Conservation (phyloP, 2,329 filamentous ascomycete species). For the Aspergillus nomiae region DNA sequence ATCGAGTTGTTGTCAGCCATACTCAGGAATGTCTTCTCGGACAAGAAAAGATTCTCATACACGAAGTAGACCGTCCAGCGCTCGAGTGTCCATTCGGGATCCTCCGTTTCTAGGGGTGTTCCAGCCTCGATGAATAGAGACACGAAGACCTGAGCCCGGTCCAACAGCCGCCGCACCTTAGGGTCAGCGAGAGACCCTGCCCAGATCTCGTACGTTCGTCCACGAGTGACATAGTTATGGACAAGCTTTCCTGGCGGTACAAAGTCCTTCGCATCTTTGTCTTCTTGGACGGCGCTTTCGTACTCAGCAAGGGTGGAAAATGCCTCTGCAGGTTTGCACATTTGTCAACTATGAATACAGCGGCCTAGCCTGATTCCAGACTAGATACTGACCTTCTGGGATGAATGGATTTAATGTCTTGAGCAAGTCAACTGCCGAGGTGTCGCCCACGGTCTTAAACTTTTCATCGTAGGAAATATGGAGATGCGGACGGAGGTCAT, state of each 20-base stretch:
- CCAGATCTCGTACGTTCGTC: conserved; percentile 80
- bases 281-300: conserved; percentile 57
- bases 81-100: conserved; percentile 71
- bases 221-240: conserved; percentile 62
- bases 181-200: conserved; percentile 71
- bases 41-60: conserved; percentile 45
- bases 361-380: not conserved
- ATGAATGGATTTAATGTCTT: conserved; percentile 66
- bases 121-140: conserved; percentile 92
- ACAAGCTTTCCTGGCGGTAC: conserved; percentile 76
- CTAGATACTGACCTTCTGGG: conserved; percentile 56
- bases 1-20: conserved; percentile 13
- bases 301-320: conserved; percentile 66
- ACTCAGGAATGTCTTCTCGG: not conserved
- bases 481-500: conserved; percentile 78
- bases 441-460: conserved; percentile 68
- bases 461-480: conserved; percentile 71
- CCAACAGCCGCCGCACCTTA: conserved; percentile 69
- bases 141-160: conserved; percentile 79
- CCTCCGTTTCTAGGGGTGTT: conserved; percentile 70
- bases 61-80: conserved; percentile 93
- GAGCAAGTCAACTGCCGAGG: conserved; percentile 69
- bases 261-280: conserved; percentile 50
- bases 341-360: not conserved
- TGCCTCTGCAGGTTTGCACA: conserved; percentile 55